These are phyloP conservation scores for Maudiozyma pseudohumilis DNA, from an alignment of 805 yeast genomes.

Conservation along the genomic window DNA sequence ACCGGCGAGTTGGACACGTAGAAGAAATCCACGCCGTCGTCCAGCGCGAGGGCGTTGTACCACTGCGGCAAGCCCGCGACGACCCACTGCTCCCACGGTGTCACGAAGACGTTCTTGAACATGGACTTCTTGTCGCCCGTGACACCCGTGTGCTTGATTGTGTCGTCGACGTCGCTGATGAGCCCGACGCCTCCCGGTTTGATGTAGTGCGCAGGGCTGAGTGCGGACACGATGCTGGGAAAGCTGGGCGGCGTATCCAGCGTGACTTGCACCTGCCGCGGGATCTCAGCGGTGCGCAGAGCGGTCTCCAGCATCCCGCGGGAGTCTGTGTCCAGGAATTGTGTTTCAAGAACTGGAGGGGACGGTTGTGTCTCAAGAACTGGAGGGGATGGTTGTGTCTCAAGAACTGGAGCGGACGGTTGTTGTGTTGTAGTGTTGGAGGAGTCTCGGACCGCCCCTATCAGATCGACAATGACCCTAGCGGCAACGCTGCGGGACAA, in stretches of 20 bases:
- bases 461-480: constrained; percentile 42
- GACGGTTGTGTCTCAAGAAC: no score
- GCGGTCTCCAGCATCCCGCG: constrained; percentile 57
- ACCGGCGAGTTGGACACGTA: constrained; percentile 95
- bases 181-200: constrained; percentile 48
- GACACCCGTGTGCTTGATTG: constrained; percentile 84
- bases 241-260: constrained; percentile 17
- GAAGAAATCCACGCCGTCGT: constrained; percentile 51
- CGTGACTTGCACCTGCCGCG: constrained; percentile 27
- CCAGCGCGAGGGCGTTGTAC: constrained; percentile 44
- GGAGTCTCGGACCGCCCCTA: no score
- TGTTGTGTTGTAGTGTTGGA: background rate
- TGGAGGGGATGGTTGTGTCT: no score
- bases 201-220: constrained; percentile 12
- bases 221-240: constrained; percentile 9
- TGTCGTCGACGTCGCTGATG: constrained; percentile 91
- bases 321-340: constrained; percentile 39
- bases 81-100: constrained; percentile 54
- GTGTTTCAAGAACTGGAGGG: no score
- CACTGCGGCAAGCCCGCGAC: constrained; percentile 68
- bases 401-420: no score
- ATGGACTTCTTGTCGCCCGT: constrained; percentile 78
- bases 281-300: constrained; percentile 47
- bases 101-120: constrained; percentile 66
- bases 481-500: constrained; percentile 55